phyloP scores from a whole-genome alignment of 2,329 filamentous ascomycete genomes.

The Pyrenophora seminiperda region DNA sequence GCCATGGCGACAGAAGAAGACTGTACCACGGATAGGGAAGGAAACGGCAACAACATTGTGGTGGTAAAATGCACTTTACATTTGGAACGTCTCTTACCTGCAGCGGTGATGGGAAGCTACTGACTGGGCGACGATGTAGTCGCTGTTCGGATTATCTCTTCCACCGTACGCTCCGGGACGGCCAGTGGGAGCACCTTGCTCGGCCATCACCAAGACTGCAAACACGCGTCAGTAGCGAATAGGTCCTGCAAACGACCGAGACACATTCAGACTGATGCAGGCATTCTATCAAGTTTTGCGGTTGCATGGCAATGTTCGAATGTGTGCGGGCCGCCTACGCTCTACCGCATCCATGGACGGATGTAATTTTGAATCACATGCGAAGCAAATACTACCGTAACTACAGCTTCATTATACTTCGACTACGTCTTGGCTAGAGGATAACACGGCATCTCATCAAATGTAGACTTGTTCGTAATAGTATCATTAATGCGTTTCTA shows the following conservation, averaged over 20 bases:
- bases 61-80: conserved; percentile 14
- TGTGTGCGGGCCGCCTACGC: too few relatives aligned
- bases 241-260: not conserved
- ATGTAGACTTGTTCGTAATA: too few relatives aligned
- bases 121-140: conserved; percentile 23
- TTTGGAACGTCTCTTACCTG: conserved; percentile 9
- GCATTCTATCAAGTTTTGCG: too few relatives aligned
- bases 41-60: conserved; percentile 20
- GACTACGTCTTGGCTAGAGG: too few relatives aligned
- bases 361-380: too few relatives aligned
- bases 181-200: conserved; percentile 22
- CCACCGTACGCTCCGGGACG: conserved; percentile 29
- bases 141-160: conserved; percentile 40
- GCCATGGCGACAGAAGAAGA: conserved; percentile 17
- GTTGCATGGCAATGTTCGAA: not conserved
- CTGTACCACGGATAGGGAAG: conserved; percentile 7
- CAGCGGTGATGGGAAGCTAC: conserved; percentile 17
- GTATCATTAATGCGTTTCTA: too few relatives aligned
- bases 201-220: conserved; percentile 17
- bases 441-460: not conserved
- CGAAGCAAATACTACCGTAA: too few relatives aligned
- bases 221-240: not conserved
- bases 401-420: too few relatives aligned
- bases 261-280: not conserved
- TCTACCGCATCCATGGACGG: too few relatives aligned